These are phyloP conservation scores for Darksidea phi DNA, from an alignment of 495 filamentous ascomycete species.

Conservation along the genomic window DNA sequence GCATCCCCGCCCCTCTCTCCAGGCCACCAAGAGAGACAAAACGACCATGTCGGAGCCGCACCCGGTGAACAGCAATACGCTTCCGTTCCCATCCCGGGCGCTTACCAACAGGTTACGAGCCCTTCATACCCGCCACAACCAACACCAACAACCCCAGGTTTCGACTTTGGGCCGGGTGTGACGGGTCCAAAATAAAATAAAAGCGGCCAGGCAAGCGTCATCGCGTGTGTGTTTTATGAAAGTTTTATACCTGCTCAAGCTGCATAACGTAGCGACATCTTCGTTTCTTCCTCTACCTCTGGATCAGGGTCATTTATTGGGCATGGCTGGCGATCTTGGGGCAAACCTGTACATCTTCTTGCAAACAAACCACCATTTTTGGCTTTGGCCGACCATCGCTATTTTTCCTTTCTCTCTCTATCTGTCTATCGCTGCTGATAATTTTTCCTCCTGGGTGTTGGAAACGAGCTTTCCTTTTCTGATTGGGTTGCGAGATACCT, in stretches of 20 bases:
- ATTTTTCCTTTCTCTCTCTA: too few relatives aligned
- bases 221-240: not conserved
- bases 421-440: too few relatives aligned
- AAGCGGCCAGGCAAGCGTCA: too few relatives aligned
- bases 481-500: too few relatives aligned
- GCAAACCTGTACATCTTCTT: constrained; percentile 17
- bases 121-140: constrained; percentile 19
- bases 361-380: too few relatives aligned
- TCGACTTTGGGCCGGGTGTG: constrained; percentile 35
- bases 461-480: too few relatives aligned
- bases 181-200: constrained; percentile 12
- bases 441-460: too few relatives aligned
- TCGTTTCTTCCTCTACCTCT: too few relatives aligned
- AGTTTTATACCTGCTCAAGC: constrained; percentile 1
- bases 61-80: constrained; percentile 67
- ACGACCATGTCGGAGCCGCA: constrained; percentile 52
- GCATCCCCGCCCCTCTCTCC: constrained; percentile 34
- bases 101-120: constrained; percentile 47
- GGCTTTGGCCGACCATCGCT: too few relatives aligned
- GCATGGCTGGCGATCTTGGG: too few relatives aligned
- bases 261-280: constrained; percentile 10
- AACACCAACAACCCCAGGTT: constrained; percentile 17
- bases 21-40: constrained; percentile 31
- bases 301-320: too few relatives aligned
- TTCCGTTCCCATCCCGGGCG: constrained; percentile 64